phyloP scores from a whole-genome alignment of 495 filamentous ascomycete species.

The Lepraria neglecta region DNA sequence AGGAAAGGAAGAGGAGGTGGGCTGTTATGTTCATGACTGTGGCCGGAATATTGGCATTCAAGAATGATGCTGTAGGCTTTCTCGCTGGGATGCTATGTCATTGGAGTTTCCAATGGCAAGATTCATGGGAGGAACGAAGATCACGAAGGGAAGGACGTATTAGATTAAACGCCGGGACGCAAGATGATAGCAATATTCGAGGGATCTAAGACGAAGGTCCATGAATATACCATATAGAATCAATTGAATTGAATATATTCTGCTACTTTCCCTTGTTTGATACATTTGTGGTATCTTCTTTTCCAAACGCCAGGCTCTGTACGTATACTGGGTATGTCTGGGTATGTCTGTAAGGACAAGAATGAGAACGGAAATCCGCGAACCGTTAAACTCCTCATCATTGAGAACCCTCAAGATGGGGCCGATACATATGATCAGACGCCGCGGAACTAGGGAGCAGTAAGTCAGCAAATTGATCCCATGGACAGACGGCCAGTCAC shows the following conservation, averaged over 20 bases:
- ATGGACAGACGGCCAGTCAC: not conserved
- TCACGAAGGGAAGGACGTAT: slow-evolving; percentile 3
- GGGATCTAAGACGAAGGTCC: not conserved
- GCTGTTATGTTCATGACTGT: slow-evolving; percentile 83
- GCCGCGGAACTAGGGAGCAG: slow-evolving; percentile 41
- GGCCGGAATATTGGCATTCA: slow-evolving; percentile 73
- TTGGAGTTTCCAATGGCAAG: slow-evolving; percentile 44
- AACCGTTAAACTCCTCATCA: not conserved
- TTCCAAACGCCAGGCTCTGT: slow-evolving; percentile 13
- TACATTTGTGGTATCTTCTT: slow-evolving; percentile 1
- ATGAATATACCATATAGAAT: not conserved
- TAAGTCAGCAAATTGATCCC: slow-evolving; percentile 22
- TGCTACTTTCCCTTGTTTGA: not conserved
- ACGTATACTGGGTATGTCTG: slow-evolving; percentile 3
- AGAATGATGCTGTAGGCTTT: slow-evolving; percentile 84
- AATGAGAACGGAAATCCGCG: not conserved
- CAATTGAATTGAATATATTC: not conserved
- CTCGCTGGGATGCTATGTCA: slow-evolving; percentile 69
- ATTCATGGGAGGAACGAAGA: not conserved
- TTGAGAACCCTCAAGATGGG: not conserved
- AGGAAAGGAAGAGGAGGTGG: slow-evolving; percentile 65
- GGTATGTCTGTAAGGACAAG: slow-evolving; percentile 8
- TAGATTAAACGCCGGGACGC: not conserved
- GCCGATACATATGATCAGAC: slow-evolving; percentile 30
- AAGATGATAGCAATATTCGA: not conserved